These are phyloP conservation scores for Lentinula novae-zelandiae DNA, from an alignment of 1,284 basidiomycete species.

Conservation along the genomic window DNA sequence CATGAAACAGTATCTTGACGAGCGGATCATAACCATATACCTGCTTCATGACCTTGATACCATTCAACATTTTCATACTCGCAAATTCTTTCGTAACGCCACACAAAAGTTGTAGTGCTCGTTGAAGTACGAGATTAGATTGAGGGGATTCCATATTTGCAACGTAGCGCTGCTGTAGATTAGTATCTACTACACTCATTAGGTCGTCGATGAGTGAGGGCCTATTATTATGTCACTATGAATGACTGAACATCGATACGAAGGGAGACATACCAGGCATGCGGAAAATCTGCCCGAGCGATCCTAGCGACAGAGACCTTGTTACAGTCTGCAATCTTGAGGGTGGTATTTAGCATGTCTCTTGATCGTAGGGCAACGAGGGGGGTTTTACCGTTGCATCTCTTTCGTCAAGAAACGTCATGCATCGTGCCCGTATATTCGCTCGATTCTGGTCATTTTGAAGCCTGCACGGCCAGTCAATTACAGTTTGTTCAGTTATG, in stretches of 20 bases:
- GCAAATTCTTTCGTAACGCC: constrained; percentile 66
- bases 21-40: constrained; percentile 29
- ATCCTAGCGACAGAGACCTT: constrained; percentile 67
- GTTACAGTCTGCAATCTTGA: constrained; percentile 72
- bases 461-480: constrained; percentile 38
- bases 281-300: constrained; percentile 69
- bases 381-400: constrained; percentile 59
- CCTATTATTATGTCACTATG: constrained; percentile 37
- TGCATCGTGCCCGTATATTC: constrained; percentile 55
- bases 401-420: constrained; percentile 64
- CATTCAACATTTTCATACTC: constrained; percentile 61
- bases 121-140: constrained; percentile 51
- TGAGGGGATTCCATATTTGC: constrained; percentile 35
- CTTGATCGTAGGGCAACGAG: not conserved
- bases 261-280: constrained; percentile 47
- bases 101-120: constrained; percentile 60
- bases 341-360: constrained; percentile 6
- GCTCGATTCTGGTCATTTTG: constrained; percentile 60
- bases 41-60: constrained; percentile 60
- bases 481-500: constrained; percentile 4
- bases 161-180: constrained; percentile 45
- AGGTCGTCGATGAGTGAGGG: constrained; percentile 58
- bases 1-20: not conserved
- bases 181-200: constrained; percentile 47
- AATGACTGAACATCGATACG: constrained; percentile 5